Percentiles rank a stretch among this genome's conserved stretches.
Conservation (phyloP, 1,284 basidiomycete genomes). For the Ustilago shanxiensis region DNA sequence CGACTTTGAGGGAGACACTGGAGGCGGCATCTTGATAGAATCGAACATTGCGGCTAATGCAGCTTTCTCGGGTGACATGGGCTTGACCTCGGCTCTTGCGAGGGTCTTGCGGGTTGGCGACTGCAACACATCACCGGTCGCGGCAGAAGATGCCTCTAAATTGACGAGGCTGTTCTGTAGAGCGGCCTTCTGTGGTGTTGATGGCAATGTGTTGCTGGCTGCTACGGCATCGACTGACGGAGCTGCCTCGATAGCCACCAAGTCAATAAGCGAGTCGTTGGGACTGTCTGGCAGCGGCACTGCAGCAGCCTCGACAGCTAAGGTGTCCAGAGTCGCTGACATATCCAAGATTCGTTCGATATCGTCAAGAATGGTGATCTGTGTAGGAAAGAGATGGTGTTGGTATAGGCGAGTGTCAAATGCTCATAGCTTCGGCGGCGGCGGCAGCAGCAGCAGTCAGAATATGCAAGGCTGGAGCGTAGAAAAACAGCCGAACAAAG, state of each 20-base stretch:
- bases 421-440: background rate
- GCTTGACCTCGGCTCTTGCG: constrained; percentile 17
- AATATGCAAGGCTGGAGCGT: constrained; percentile 11
- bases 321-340: background rate
- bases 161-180: background rate
- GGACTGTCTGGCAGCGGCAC: constrained; percentile 32
- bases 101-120: constrained; percentile 21
- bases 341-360: background rate
- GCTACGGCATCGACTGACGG: background rate
- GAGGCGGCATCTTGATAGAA: constrained; percentile 47
- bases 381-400: background rate
- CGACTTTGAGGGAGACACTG: constrained; percentile 41
- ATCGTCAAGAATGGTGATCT: constrained; percentile 1
- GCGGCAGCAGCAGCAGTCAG: background rate
- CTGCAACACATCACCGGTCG: background rate
- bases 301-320: constrained; percentile 10
- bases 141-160: background rate
- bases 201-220: background rate
- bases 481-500: constrained; percentile 43
- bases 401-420: background rate
- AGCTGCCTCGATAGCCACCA: background rate
- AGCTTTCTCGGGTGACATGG: constrained; percentile 49
- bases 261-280: constrained; percentile 14
- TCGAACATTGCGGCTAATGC: constrained; percentile 52
- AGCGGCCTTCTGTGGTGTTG: background rate